Percentiles rank a stretch among this genome's conserved stretches.
Conservation (phyloP, 345 rosid genomes). For the Hibiscus syriacus region DNA sequence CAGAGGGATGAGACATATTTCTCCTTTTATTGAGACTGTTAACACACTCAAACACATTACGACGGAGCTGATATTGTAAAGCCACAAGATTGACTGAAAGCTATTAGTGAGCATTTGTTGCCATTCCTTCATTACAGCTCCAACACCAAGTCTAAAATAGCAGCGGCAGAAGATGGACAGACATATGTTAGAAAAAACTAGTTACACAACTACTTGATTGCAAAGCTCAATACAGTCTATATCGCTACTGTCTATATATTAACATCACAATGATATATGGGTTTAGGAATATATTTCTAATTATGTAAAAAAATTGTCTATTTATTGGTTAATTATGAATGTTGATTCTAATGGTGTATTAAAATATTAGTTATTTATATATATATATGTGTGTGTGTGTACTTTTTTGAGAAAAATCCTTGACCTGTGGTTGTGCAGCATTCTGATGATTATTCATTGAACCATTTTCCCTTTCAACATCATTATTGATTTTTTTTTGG, state of each 20-base stretch:
- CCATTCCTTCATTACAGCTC: slow-evolving; percentile 30
- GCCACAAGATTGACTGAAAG: too few relatives aligned
- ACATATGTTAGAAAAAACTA: slow-evolving; percentile 22
- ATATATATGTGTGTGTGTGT: neutral
- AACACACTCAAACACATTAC: too few relatives aligned
- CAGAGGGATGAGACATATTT: slow-evolving; percentile 19
- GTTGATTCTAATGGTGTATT: neutral
- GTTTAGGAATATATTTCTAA: slow-evolving; percentile 1
- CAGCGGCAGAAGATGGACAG: too few relatives aligned
- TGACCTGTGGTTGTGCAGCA: neutral
- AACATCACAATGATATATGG: neutral
- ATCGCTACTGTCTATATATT: neutral
- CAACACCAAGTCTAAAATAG: too few relatives aligned
- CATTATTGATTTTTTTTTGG: neutral
- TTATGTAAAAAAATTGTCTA: neutral
- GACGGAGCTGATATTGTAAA: too few relatives aligned
- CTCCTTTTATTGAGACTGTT: neutral
- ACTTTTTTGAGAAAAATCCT: neutral
- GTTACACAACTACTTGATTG: neutral
- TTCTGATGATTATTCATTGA: neutral
- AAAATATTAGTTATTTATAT: neutral
- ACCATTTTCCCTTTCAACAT: neutral
- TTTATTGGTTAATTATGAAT: neutral
- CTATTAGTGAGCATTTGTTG: slow-evolving; percentile 15
- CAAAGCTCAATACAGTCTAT: neutral